Evolutionary conservation across 495 filamentous ascomycete species (phyloP).

Genomic region (Penicillium lagena): DNA sequence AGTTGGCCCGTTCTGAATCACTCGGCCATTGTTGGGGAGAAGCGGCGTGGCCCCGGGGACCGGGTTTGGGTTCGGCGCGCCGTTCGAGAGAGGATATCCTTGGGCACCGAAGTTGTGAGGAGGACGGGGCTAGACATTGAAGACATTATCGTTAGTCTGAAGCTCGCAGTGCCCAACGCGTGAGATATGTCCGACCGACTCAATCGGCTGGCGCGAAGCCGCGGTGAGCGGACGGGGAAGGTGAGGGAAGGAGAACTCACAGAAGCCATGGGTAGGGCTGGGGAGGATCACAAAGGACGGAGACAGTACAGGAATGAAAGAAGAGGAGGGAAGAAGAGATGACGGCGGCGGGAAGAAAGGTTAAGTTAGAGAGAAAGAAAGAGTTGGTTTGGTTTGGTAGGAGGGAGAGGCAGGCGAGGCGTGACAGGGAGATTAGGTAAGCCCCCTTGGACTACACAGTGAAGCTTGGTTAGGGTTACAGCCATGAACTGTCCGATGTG

Average conservation of each 20-base stretch:
- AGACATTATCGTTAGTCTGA: constrained; percentile 1
- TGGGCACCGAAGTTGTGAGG: constrained; percentile 42
- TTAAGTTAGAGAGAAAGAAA: constrained; percentile 17
- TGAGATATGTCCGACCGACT: background rate
- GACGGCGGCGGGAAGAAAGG: constrained; percentile 5
- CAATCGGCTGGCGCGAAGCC: constrained; percentile 6
- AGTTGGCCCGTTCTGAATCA: constrained; percentile 79
- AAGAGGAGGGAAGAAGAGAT: constrained; percentile 13
- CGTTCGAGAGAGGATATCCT: constrained; percentile 46
- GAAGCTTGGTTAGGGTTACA: no score
- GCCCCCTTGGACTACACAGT: constrained; percentile 9
- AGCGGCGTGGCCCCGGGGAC: constrained; percentile 48
- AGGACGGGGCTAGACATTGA: constrained; percentile 34
- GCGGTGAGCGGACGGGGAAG: constrained; percentile 10
- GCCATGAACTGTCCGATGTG: background rate
- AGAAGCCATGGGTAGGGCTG: constrained; percentile 43
- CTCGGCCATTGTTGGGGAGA: constrained; percentile 59
- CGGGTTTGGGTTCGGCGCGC: constrained; percentile 36
- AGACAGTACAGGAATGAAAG: constrained; percentile 10
- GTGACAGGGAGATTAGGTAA: constrained; percentile 21
- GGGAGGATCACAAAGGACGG: background rate
- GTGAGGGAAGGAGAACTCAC: constrained; percentile 31
- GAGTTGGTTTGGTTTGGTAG: constrained; percentile 11
- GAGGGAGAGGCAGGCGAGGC: constrained; percentile 18
- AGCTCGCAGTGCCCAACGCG: background rate